A percentile compares a stretch with the other conserved stretches of the same genome.
phyloP scores from a whole-genome alignment of 768 basidiomycete species.

The Trametes coccinea region DNA sequence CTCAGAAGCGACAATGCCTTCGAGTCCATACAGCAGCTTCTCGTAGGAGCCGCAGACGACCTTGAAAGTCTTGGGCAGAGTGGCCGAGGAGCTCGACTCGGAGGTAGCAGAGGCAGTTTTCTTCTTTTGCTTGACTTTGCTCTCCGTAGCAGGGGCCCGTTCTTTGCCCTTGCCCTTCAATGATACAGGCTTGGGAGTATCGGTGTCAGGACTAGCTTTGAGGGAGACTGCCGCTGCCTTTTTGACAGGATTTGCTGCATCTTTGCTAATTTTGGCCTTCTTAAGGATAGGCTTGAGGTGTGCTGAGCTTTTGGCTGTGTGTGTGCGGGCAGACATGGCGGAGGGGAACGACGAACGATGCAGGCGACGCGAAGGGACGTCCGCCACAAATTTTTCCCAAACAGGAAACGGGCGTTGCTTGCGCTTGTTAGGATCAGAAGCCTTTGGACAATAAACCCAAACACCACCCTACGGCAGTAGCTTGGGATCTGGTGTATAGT shows the following conservation, averaged over 20 bases:
- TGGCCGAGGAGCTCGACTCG: conserved; percentile 14
- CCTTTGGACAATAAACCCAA: conserved; percentile 25
- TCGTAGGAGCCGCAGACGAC: conserved; percentile 94
- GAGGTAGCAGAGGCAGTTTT: not conserved
- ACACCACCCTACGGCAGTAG: conserved; percentile 8
- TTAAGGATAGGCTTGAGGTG: conserved; percentile 23
- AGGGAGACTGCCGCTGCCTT: not conserved
- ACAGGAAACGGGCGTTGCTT: conserved; percentile 21
- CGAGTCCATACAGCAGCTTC: conserved; percentile 89
- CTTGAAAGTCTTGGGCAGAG: conserved; percentile 69
- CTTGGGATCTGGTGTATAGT: too few relatives aligned
- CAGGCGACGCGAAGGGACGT: not conserved
- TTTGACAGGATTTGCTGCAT: not conserved
- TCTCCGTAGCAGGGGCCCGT: conserved; percentile 23
- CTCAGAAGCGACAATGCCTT: conserved; percentile 53
- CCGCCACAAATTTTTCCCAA: conserved; percentile 21
- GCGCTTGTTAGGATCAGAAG: conserved; percentile 24
- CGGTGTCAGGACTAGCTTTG: not conserved
- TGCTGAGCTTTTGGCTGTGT: conserved; percentile 12
- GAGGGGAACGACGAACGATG: not conserved
- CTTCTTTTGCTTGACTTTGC: conserved; percentile 10
- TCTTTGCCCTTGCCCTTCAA: conserved; percentile 30
- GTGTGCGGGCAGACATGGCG: conserved; percentile 16
- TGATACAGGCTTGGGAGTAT: not conserved
- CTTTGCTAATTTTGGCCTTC: conserved; percentile 3